Evolutionary conservation across 768 basidiomycete species (phyloP).

Genomic region (Dictyophora rubrovolvata): DNA sequence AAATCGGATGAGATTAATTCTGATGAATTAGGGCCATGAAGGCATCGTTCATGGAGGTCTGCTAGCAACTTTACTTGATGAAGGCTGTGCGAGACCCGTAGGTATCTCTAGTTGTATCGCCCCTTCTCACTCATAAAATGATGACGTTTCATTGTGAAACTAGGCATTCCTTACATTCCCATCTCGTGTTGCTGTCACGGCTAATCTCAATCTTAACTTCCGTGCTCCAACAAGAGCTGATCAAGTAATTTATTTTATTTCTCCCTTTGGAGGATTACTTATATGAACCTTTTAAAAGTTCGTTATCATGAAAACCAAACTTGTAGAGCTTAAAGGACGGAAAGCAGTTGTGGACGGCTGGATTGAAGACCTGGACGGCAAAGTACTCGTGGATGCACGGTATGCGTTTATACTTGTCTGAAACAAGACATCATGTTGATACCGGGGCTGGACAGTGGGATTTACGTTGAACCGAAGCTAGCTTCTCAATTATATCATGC

Average conservation of each 20-base stretch:
- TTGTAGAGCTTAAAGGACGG: conserved; percentile 63
- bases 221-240: conserved; percentile 83
- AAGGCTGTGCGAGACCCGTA: conserved; percentile 71
- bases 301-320: conserved; percentile 63
- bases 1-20: no score
- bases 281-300: conserved; percentile 42
- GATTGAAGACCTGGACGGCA: conserved; percentile 77
- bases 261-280: neutral
- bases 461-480: conserved; percentile 86
- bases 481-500: conserved; percentile 62
- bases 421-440: neutral
- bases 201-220: conserved; percentile 72
- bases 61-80: conserved; percentile 84
- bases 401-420: conserved; percentile 27
- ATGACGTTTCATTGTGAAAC: neutral
- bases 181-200: conserved; percentile 87
- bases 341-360: conserved; percentile 62
- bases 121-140: no score
- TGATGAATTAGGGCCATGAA: conserved; percentile 45
- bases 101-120: conserved; percentile 18
- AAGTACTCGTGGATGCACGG: conserved; percentile 72
- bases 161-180: conserved; percentile 83
- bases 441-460: conserved; percentile 35
- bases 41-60: conserved; percentile 93
- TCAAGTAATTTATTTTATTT: conserved; percentile 40